Percentiles rank a stretch among this genome's conserved stretches.
Conservation (phyloP, 768 basidiomycete species). For the Mrakia gelida region DNA sequence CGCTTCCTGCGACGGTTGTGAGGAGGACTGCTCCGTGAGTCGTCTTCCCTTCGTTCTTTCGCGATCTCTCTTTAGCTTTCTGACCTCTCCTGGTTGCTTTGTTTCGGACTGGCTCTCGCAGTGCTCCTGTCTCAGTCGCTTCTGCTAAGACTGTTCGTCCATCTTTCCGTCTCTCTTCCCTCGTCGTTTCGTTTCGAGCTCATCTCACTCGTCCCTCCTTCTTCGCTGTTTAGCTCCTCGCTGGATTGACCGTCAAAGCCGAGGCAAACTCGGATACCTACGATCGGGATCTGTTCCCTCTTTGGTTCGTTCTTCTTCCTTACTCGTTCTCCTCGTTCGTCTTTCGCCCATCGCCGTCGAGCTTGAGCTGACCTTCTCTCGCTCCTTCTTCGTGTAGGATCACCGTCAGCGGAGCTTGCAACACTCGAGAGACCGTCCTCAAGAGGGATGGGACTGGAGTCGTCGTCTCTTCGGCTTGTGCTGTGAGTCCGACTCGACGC, state of each 20-base stretch:
- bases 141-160: background rate
- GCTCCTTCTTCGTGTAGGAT: background rate
- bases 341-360: background rate
- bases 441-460: slow-evolving; percentile 47
- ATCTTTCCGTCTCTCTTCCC: background rate
- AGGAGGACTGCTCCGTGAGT: slow-evolving; percentile 2
- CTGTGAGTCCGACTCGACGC: slow-evolving; percentile 49
- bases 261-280: slow-evolving; percentile 22
- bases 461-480: slow-evolving; percentile 48
- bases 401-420: slow-evolving; percentile 11
- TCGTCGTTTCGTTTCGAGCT: background rate
- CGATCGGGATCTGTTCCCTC: slow-evolving; percentile 26
- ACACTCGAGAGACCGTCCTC: slow-evolving; percentile 36
- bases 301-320: slow-evolving; percentile 21
- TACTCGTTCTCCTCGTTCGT: too few species aligned
- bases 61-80: background rate
- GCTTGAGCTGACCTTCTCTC: background rate
- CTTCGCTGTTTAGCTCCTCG: background rate
- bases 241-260: background rate
- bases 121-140: slow-evolving; percentile 1
- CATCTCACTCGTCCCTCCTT: background rate
- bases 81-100: background rate
- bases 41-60: background rate
- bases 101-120: background rate
- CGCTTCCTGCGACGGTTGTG: background rate